Evolutionary conservation across 208 protist genomes (phyloP).

Genomic region (Trypanosoma scelopori): DNA sequence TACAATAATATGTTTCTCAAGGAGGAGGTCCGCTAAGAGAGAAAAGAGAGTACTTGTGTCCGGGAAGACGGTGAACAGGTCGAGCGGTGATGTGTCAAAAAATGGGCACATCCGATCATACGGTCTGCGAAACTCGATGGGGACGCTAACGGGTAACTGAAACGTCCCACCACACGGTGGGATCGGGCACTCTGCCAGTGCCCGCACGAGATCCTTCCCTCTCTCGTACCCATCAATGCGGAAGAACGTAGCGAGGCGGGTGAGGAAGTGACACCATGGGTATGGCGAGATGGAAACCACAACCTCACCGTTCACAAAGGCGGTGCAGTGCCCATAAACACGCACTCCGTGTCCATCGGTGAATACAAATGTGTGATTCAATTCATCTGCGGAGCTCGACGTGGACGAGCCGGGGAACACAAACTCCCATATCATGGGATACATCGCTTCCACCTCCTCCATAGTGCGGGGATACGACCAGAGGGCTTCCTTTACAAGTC

Average conservation of each 20-base stretch:
- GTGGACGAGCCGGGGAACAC: slow-evolving; percentile 50
- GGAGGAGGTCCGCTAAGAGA: slow-evolving; percentile 59
- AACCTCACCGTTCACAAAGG: slow-evolving; percentile 69
- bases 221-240: slow-evolving; percentile 44
- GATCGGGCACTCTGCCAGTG: slow-evolving; percentile 44
- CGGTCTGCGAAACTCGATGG: slow-evolving; percentile 54
- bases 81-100: slow-evolving; percentile 73
- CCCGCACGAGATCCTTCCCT: slow-evolving; percentile 44
- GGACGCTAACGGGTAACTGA: slow-evolving; percentile 37
- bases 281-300: slow-evolving; percentile 63
- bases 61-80: slow-evolving; percentile 63
- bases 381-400: slow-evolving; percentile 54
- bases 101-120: slow-evolving; percentile 82
- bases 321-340: slow-evolving; percentile 70
- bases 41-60: slow-evolving; percentile 66
- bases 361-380: slow-evolving; percentile 75
- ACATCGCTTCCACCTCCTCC: slow-evolving; percentile 25
- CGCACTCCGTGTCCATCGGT: slow-evolving; percentile 71
- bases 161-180: slow-evolving; percentile 70
- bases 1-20: slow-evolving; percentile 81
- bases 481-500: slow-evolving; percentile 1
- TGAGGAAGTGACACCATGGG: slow-evolving; percentile 87
- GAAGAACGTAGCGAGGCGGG: slow-evolving; percentile 55
- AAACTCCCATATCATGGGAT: slow-evolving; percentile 69
- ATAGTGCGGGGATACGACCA: slow-evolving; percentile 64